These are phyloP conservation scores for Huntiella moniliformis DNA, from an alignment of 2,329 filamentous ascomycete species.

Conservation along the genomic window DNA sequence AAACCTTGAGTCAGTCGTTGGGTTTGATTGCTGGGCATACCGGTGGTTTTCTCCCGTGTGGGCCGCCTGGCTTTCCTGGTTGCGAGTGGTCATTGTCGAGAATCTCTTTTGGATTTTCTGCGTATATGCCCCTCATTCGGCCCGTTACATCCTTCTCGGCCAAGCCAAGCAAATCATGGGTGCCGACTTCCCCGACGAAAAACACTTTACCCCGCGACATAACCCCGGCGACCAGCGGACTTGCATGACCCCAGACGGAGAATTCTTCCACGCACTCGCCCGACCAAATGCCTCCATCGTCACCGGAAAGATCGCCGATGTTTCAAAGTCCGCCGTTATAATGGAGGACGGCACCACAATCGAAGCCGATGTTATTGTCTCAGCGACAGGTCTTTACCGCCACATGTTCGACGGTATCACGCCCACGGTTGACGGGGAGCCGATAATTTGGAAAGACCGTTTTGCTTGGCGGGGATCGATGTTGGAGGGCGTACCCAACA, in stretches of 20 bases:
- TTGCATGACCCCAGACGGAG: constrained; percentile 42
- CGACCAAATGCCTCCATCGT: constrained; percentile 27
- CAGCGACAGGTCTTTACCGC: constrained; percentile 47
- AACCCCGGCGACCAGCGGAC: constrained; percentile 57
- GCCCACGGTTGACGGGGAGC: constrained; percentile 34
- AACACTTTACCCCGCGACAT: constrained; percentile 47
- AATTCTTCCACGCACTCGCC: constrained; percentile 34
- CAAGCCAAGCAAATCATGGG: constrained; percentile 28
- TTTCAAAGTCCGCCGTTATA: constrained; percentile 28
- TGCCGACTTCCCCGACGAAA: constrained; percentile 35
- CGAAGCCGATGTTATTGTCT: constrained; percentile 47
- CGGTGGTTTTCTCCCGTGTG: constrained; percentile 28
- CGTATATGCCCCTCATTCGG: constrained; percentile 8
- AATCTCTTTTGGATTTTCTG: constrained; percentile 33
- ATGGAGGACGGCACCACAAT: constrained; percentile 25
- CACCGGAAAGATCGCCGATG: constrained; percentile 32
- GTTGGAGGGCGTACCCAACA: constrained; percentile 48
- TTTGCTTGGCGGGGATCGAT: constrained; percentile 47
- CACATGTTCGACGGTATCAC: constrained; percentile 34
- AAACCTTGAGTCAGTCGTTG: constrained; percentile 26
- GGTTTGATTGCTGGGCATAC: constrained; percentile 21
- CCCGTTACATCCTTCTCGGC: constrained; percentile 20
- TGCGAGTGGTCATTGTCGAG: constrained; percentile 28
- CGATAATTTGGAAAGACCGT: constrained; percentile 27
- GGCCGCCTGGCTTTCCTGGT: constrained; percentile 27